Conservation (phyloP, 768 basidiomycete genomes). For the Pleurotus platypus region DNA sequence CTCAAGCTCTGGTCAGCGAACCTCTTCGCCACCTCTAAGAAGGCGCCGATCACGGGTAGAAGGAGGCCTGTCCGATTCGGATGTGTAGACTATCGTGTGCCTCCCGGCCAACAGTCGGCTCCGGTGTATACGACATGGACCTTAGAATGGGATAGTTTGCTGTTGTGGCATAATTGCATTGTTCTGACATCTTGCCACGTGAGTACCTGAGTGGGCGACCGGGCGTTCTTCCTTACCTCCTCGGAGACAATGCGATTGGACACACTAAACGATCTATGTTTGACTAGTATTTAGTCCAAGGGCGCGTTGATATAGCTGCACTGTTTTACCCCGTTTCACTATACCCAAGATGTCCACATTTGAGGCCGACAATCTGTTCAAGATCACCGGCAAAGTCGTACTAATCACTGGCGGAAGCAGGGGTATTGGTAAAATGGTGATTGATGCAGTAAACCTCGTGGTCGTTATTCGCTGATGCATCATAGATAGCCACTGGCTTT, state of each 20-base stretch:
- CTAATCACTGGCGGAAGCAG: slow-evolving; percentile 65
- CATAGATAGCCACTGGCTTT: slow-evolving; percentile 61
- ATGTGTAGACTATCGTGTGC: slow-evolving; percentile 14
- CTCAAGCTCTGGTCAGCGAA: slow-evolving; percentile 20
- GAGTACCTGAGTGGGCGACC: neutral
- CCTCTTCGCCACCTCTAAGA: slow-evolving; percentile 30
- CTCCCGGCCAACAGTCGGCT: slow-evolving; percentile 2
- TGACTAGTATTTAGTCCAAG: neutral
- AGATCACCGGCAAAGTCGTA: slow-evolving; percentile 50
- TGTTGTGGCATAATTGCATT: slow-evolving; percentile 4
- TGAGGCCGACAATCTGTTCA: slow-evolving; percentile 36
- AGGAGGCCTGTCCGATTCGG: slow-evolving; percentile 27
- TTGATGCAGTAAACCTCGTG: slow-evolving; percentile 10
- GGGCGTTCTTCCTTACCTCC: slow-evolving; percentile 8
- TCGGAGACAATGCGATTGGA: slow-evolving; percentile 6
- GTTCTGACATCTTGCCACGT: slow-evolving; percentile 4
- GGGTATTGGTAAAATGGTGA: slow-evolving; percentile 64
- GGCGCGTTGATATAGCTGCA: neutral
- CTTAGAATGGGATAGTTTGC: slow-evolving; percentile 2
- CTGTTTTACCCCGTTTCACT: neutral
- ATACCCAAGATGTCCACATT: slow-evolving; percentile 30
- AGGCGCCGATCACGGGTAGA: slow-evolving; percentile 42
- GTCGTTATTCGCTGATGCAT: slow-evolving; percentile 2
- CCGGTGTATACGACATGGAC: slow-evolving; percentile 1
- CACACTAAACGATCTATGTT: neutral